phyloP scores from a whole-genome alignment of 306 rosid genomes.

The Malus sieversii region DNA sequence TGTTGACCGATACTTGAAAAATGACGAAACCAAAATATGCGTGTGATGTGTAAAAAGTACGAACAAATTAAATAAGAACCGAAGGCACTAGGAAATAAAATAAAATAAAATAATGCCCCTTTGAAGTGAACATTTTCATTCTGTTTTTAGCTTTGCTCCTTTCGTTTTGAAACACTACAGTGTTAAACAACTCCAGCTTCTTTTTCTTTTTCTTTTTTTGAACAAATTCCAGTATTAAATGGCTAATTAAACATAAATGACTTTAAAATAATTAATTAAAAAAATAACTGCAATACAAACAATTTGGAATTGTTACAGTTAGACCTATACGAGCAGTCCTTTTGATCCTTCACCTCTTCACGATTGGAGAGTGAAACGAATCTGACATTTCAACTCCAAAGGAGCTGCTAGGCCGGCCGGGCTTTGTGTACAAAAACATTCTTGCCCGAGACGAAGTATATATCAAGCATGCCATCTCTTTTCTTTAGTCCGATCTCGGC shows the following conservation, averaged over 20 bases:
- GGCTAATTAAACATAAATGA: background rate
- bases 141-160: background rate
- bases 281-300: background rate
- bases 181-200: background rate
- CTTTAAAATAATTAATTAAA: background rate
- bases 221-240: background rate
- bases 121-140: background rate
- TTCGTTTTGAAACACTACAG: background rate
- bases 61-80: no score
- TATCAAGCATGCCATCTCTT: conserved; percentile 1
- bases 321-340: conserved; percentile 4
- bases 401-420: background rate
- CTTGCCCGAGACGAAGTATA: conserved; percentile 22
- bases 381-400: background rate
- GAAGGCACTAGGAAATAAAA: background rate
- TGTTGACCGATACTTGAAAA: no score
- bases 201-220: background rate
- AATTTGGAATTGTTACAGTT: conserved; percentile 10
- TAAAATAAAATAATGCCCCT: background rate
- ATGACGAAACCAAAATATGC: no score
- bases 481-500: conserved; percentile 52
- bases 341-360: conserved; percentile 1
- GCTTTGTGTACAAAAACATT: conserved; percentile 8
- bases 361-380: background rate
- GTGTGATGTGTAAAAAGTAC: no score